Evolutionary conservation across 2,329 filamentous ascomycete species (phyloP).

Genomic region (Ophiognomonia clavigignenti-juglandacearum): DNA sequence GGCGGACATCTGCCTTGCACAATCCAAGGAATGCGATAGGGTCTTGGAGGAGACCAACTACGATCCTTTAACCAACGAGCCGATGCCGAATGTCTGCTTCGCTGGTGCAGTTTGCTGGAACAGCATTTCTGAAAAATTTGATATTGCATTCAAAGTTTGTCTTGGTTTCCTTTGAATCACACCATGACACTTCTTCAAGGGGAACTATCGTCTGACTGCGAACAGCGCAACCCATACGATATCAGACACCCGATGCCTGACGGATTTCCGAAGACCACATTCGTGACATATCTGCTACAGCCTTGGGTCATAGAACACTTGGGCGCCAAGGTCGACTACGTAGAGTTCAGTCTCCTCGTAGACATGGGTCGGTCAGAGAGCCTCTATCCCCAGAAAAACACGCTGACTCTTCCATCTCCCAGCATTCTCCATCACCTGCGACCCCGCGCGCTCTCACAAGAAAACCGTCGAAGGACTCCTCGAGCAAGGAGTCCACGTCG

Average conservation of each 20-base stretch:
- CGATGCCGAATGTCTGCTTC: not conserved
- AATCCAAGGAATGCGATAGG: conserved; percentile 14
- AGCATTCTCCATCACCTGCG: conserved; percentile 32
- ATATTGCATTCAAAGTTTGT: conserved; percentile 14
- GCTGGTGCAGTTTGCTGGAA: not conserved
- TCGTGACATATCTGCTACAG: conserved; percentile 47
- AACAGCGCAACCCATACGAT: conserved; percentile 44
- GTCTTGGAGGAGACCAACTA: conserved; percentile 17
- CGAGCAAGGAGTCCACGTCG: conserved; percentile 46
- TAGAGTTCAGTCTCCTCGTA: conserved; percentile 18
- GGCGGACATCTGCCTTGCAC: conserved; percentile 12
- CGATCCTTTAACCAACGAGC: not conserved
- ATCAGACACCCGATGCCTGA: conserved; percentile 43
- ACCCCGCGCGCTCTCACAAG: conserved; percentile 11
- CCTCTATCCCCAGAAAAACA: not conserved
- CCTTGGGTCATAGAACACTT: conserved; percentile 47
- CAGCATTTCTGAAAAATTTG: conserved; percentile 10
- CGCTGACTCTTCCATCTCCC: conserved; percentile 13
- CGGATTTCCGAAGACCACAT: conserved; percentile 43
- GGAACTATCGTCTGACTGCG: not conserved
- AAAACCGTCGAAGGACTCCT: conserved; percentile 38
- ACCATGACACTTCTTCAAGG: no score
- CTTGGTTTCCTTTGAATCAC: not conserved
- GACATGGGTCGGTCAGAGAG: not conserved
- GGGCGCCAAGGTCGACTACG: conserved; percentile 52